Conservation (phyloP, 768 basidiomycete species). For the Chalciporus chontae region DNA sequence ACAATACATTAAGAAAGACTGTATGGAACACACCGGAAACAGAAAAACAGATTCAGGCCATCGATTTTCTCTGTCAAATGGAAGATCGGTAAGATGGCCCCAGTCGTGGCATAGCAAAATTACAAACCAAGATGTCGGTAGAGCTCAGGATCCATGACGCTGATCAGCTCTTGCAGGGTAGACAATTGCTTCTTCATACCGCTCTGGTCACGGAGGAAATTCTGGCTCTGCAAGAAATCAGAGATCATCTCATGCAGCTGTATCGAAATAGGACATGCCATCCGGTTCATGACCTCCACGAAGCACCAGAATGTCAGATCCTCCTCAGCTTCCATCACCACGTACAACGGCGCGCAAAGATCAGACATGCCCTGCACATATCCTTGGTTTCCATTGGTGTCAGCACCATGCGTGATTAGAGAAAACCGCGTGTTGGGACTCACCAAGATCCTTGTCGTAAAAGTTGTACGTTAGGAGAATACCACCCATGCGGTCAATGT, state of each 20-base stretch:
- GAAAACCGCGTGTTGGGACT: slow-evolving; percentile 23
- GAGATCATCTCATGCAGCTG: background rate
- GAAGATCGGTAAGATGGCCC: background rate
- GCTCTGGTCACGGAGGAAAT: slow-evolving; percentile 93
- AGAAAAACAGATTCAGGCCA: slow-evolving; percentile 93
- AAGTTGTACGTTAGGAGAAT: slow-evolving; percentile 91
- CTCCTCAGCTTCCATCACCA: slow-evolving; percentile 86
- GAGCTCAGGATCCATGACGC: slow-evolving; percentile 93
- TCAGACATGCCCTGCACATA: slow-evolving; percentile 99
- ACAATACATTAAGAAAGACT: background rate
- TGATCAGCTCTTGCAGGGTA: slow-evolving; percentile 85
- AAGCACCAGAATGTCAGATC: slow-evolving; percentile 96
- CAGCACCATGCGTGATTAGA: slow-evolving; percentile 4
- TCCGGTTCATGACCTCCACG: slow-evolving; percentile 90
- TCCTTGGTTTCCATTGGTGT: slow-evolving; percentile 42
- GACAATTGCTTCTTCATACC: slow-evolving; percentile 96
- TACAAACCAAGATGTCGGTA: slow-evolving; percentile 80
- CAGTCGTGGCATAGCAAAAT: background rate
- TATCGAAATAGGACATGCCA: slow-evolving; percentile 52
- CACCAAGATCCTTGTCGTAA: slow-evolving; percentile 84
- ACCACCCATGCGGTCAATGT: slow-evolving; percentile 82
- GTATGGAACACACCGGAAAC: slow-evolving; percentile 76
- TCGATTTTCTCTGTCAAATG: slow-evolving; percentile 72
- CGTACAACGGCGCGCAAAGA: slow-evolving; percentile 88
- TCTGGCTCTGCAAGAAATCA: slow-evolving; percentile 64